Evolutionary conservation across 2,329 filamentous ascomycete species (phyloP).

Genomic region (Erysiphe pulchra): DNA sequence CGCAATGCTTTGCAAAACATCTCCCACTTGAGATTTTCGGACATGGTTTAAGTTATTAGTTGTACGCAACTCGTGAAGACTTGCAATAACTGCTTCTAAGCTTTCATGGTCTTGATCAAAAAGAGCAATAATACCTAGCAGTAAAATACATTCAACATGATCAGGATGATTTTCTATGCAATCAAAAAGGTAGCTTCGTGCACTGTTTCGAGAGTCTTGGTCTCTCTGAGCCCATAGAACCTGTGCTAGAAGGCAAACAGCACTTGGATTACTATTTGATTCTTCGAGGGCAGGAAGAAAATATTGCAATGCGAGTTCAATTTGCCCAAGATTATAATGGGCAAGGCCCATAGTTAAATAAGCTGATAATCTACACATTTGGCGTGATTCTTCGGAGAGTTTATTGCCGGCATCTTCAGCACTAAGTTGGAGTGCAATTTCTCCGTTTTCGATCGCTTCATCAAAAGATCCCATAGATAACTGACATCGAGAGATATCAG

Average conservation of each 20-base stretch:
- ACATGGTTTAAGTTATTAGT: slow-evolving; percentile 32
- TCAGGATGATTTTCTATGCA: slow-evolving; percentile 48
- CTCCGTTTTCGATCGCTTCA: slow-evolving; percentile 52
- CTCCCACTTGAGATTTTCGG: slow-evolving; percentile 44
- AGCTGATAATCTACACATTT: slow-evolving; percentile 53
- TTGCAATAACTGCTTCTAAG: slow-evolving; percentile 53
- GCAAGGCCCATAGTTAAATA: slow-evolving; percentile 70
- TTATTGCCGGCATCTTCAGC: slow-evolving; percentile 43
- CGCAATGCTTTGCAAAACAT: slow-evolving; percentile 52
- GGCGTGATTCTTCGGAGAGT: slow-evolving; percentile 35
- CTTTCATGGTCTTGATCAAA: slow-evolving; percentile 58
- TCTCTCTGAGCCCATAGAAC: slow-evolving; percentile 80
- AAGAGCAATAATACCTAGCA: slow-evolving; percentile 64
- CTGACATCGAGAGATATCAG: slow-evolving; percentile 65
- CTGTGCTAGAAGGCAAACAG: slow-evolving; percentile 68
- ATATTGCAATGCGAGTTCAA: slow-evolving; percentile 46
- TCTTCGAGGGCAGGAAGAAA: slow-evolving; percentile 63
- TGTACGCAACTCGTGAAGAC: slow-evolving; percentile 48
- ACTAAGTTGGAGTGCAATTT: slow-evolving; percentile 55
- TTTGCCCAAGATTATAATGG: slow-evolving; percentile 41
- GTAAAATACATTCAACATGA: slow-evolving; percentile 54
- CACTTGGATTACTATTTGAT: slow-evolving; percentile 51
- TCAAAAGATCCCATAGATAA: slow-evolving; percentile 41
- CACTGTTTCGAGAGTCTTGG: slow-evolving; percentile 45
- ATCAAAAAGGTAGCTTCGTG: slow-evolving; percentile 55